Evolutionary conservation across 306 rosid species (phyloP).

Genomic region (Canavalia ensiformis): DNA sequence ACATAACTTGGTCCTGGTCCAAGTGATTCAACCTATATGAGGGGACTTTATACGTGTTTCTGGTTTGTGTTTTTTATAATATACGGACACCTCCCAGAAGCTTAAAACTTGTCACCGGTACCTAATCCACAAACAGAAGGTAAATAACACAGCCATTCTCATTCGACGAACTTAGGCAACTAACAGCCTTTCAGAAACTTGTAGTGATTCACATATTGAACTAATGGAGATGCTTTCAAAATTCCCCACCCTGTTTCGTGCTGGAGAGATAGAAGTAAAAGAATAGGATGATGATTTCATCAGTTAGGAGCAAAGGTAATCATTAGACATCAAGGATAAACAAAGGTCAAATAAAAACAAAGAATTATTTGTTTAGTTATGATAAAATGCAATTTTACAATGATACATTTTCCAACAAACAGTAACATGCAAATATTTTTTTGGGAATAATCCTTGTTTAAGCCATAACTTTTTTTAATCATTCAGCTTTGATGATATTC

Average conservation of each 20-base stretch:
- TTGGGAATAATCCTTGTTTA: slow-evolving; percentile 4
- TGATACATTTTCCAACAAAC: slow-evolving; percentile 1
- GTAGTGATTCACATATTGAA: neutral
- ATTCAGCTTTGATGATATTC: neutral
- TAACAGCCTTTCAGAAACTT: slow-evolving; percentile 14
- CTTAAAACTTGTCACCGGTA: slow-evolving; percentile 9
- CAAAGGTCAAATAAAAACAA: neutral
- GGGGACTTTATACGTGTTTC: neutral
- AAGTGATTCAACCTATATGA: neutral
- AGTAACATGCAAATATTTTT: neutral
- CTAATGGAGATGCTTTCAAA: neutral
- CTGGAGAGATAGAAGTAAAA: neutral
- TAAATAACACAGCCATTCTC: neutral
- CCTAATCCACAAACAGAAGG: neutral
- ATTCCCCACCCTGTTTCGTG: neutral
- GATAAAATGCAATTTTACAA: slow-evolving; percentile 32
- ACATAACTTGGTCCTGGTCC: slow-evolving; percentile 4
- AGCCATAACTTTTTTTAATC: slow-evolving; percentile 13
- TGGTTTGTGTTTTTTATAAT: neutral
- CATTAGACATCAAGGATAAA: slow-evolving; percentile 1
- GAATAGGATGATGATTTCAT: slow-evolving; percentile 13
- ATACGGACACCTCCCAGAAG: neutral
- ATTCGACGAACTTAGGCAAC: neutral
- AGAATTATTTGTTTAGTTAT: neutral
- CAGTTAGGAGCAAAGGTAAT: neutral